Conservation (phyloP, 306 rosid species). For the Albizia julibrissin region DNA sequence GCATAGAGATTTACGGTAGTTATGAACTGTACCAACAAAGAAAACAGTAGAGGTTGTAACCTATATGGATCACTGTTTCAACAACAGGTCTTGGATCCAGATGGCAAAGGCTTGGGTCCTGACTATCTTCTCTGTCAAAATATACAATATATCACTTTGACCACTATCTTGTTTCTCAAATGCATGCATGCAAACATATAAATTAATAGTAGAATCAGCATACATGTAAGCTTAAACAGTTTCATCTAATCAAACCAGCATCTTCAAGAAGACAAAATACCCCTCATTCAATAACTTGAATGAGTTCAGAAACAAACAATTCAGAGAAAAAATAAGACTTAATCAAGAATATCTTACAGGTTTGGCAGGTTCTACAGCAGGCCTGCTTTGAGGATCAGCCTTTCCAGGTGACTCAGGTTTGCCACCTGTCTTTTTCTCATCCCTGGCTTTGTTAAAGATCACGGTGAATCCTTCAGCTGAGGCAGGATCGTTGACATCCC, state of each 20-base stretch:
- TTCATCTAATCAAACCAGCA: not conserved
- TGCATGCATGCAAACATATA: not conserved
- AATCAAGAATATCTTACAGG: conserved; percentile 64
- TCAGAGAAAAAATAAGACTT: not conserved
- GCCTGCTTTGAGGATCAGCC: conserved; percentile 60
- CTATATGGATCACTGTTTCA: conserved; percentile 21
- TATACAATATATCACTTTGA: conserved; percentile 9
- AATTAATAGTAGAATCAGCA: conserved; percentile 4
- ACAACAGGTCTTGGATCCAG: conserved; percentile 27
- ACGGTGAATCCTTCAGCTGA: conserved; percentile 99
- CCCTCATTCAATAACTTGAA: not conserved
- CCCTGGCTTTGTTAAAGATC: conserved; percentile 95
- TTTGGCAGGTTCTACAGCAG: conserved; percentile 67
- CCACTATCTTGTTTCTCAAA: conserved; percentile 10
- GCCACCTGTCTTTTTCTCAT: conserved; percentile 97
- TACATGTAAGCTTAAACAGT: conserved; percentile 3
- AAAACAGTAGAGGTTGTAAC: conserved; percentile 30
- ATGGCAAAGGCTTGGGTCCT: conserved; percentile 20
- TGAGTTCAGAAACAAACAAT: not conserved
- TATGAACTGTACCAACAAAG: conserved; percentile 4
- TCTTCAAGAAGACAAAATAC: conserved; percentile 14
- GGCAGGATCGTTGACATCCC: conserved; percentile 99
- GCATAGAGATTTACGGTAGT: not conserved
- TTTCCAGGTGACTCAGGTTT: conserved; percentile 91
- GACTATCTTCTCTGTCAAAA: conserved; percentile 23